Evolutionary conservation across 2,329 filamentous ascomycete genomes (phyloP).

Genomic region (Pseudopyrenochaeta lycopersici): DNA sequence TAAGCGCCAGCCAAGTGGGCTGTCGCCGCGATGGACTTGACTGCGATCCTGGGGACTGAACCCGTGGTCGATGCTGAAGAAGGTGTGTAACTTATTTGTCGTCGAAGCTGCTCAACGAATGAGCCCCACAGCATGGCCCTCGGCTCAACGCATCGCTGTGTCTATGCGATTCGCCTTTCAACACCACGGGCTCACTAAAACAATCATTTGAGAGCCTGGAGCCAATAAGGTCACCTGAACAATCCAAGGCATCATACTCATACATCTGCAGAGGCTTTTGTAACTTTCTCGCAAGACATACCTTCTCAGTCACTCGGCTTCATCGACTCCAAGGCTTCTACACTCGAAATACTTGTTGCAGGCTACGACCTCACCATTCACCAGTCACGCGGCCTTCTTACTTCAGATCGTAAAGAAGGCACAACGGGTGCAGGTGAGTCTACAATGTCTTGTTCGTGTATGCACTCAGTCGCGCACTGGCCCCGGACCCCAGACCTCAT

Average conservation of each 20-base stretch:
- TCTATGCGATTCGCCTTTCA: slow-evolving; percentile 26
- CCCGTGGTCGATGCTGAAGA: slow-evolving; percentile 67
- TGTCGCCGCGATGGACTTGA: slow-evolving; percentile 25
- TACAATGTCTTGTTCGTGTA: slow-evolving; percentile 21
- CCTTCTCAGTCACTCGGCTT: slow-evolving; percentile 78
- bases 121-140: slow-evolving; percentile 15
- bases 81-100: slow-evolving; percentile 53
- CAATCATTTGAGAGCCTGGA: background rate
- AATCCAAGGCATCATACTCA: slow-evolving; percentile 17
- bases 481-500: slow-evolving; percentile 15
- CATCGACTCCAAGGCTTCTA: slow-evolving; percentile 73
- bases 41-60: slow-evolving; percentile 50
- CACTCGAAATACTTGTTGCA: slow-evolving; percentile 73
- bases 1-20: slow-evolving; percentile 5
- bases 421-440: slow-evolving; percentile 74
- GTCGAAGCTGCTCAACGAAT: slow-evolving; percentile 13
- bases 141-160: slow-evolving; percentile 24
- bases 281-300: slow-evolving; percentile 80
- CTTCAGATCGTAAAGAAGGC: slow-evolving; percentile 75
- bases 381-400: slow-evolving; percentile 84
- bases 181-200: background rate
- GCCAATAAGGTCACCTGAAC: background rate
- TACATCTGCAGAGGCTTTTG: slow-evolving; percentile 75
- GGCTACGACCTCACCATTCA: slow-evolving; percentile 77
- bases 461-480: background rate